Conservation (phyloP, 164 flowering plant genomes). For the Hamamelis virginiana region DNA sequence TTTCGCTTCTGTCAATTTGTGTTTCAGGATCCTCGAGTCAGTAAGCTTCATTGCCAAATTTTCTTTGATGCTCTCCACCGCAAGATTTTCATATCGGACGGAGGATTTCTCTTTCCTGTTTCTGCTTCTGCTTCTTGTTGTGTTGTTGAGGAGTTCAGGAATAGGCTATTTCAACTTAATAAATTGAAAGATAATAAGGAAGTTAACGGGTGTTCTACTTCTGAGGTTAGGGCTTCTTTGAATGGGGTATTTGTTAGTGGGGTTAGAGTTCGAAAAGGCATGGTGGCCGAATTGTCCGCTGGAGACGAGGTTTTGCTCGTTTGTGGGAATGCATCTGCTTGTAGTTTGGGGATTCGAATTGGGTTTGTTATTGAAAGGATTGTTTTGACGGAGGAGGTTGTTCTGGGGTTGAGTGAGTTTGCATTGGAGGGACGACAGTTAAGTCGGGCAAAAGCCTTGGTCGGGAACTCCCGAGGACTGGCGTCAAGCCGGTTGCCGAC, state of each 20-base stretch:
- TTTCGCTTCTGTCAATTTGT: constrained; percentile 29
- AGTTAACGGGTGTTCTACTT: neutral
- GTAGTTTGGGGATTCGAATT: constrained; percentile 20
- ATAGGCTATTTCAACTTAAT: constrained; percentile 6
- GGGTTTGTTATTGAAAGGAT: constrained; percentile 59
- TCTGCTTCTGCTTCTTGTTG: constrained; percentile 12
- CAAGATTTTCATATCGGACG: constrained; percentile 51
- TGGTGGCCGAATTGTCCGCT: constrained; percentile 36
- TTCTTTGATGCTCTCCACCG: constrained; percentile 35
- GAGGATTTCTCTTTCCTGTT: constrained; percentile 10
- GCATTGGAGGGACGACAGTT: neutral
- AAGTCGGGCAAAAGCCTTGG: neutral
- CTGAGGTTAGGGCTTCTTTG: constrained; percentile 37
- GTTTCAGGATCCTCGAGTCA: constrained; percentile 46
- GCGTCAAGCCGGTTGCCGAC: constrained; percentile 5
- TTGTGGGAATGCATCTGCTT: constrained; percentile 27
- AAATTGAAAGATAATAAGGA: neutral
- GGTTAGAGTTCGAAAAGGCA: constrained; percentile 34
- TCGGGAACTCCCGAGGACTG: constrained; percentile 17
- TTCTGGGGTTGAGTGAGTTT: constrained; percentile 1
- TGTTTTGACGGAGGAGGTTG: constrained; percentile 42
- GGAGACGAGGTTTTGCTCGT: constrained; percentile 70
- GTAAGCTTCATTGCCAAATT: constrained; percentile 73
- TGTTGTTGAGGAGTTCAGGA: constrained; percentile 29
- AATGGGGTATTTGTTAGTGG: constrained; percentile 83